Conservation (phyloP, 495 filamentous ascomycete genomes). For the Cenococcum geophilum region DNA sequence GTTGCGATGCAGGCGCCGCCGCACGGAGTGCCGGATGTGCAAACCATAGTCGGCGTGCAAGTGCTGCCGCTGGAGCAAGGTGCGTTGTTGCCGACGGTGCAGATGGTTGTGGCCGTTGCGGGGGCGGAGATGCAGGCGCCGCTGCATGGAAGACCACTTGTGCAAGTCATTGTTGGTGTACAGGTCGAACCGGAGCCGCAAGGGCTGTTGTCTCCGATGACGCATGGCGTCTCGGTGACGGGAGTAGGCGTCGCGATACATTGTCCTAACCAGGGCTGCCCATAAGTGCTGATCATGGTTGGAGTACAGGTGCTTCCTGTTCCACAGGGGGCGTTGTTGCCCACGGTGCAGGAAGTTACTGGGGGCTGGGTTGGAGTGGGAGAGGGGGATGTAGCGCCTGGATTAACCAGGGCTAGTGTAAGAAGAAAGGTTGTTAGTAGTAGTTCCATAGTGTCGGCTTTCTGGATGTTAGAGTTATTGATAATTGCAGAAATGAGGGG, state of each 20-base stretch:
- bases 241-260: conserved; percentile 18
- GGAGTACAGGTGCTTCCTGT: conserved; percentile 20
- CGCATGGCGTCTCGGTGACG: conserved; percentile 10
- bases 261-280: conserved; percentile 10
- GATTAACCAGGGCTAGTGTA: background rate
- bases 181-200: conserved; percentile 9
- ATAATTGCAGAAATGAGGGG: background rate
- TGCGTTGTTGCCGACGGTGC: conserved; percentile 18
- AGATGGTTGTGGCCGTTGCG: conserved; percentile 5
- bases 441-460: background rate
- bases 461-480: background rate
- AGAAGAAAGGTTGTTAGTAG: background rate
- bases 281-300: conserved; percentile 19
- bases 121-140: conserved; percentile 12
- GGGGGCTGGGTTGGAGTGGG: background rate
- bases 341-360: conserved; percentile 15
- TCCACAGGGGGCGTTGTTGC: conserved; percentile 11
- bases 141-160: background rate
- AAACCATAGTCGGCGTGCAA: conserved; percentile 12
- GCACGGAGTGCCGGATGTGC: background rate
- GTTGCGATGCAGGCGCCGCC: background rate
- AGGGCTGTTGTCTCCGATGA: conserved; percentile 12
- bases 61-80: conserved; percentile 5
- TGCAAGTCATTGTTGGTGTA: conserved; percentile 8
- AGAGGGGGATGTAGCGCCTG: background rate